Evolutionary conservation across 768 basidiomycete species (phyloP).

Genomic region (Arthromyces matolae): DNA sequence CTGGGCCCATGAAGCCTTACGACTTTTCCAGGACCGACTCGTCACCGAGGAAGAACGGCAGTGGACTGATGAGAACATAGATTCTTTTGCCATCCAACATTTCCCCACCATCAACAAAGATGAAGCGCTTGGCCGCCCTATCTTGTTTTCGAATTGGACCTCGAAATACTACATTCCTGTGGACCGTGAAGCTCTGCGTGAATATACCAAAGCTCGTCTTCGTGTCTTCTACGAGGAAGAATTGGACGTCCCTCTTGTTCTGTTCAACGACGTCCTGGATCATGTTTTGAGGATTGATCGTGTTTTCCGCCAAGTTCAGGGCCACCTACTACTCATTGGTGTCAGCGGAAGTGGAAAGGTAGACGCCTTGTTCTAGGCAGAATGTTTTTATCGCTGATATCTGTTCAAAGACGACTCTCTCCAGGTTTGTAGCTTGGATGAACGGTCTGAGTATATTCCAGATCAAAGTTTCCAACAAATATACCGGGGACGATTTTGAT

Average conservation of each 20-base stretch:
- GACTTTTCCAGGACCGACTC: conserved; percentile 96
- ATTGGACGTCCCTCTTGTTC: conserved; percentile 92
- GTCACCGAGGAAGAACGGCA: conserved; percentile 87
- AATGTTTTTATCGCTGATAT: conserved; percentile 4
- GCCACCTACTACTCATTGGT: conserved; percentile 93
- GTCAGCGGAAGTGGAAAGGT: conserved; percentile 99
- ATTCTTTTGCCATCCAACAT: conserved; percentile 75
- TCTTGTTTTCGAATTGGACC: conserved; percentile 99
- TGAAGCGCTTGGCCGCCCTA: conserved; percentile 84
- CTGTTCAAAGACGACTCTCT: conserved; percentile 78
- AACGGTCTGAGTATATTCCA: conserved; percentile 99
- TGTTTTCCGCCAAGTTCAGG: conserved; percentile 97
- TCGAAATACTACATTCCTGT: conserved; percentile 96
- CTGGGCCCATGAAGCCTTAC: conserved; percentile 97
- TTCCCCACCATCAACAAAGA: conserved; percentile 91
- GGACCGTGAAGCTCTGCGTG: conserved; percentile 86
- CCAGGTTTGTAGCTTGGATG: conserved; percentile 99
- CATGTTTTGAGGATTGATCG: conserved; percentile 97
- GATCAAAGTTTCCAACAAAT: conserved; percentile 99
- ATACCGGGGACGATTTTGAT: conserved; percentile 97
- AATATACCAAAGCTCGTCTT: conserved; percentile 94
- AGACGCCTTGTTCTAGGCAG: conserved; percentile 17
- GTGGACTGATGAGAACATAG: conserved; percentile 95
- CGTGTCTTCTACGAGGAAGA: conserved; percentile 99
- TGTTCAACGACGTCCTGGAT: conserved; percentile 98